Evolutionary conservation across 441 rosid genomes (phyloP), one percentile per base, ranked within the genome.

Genomic region (Adansonia rubrostipa): DNA sequence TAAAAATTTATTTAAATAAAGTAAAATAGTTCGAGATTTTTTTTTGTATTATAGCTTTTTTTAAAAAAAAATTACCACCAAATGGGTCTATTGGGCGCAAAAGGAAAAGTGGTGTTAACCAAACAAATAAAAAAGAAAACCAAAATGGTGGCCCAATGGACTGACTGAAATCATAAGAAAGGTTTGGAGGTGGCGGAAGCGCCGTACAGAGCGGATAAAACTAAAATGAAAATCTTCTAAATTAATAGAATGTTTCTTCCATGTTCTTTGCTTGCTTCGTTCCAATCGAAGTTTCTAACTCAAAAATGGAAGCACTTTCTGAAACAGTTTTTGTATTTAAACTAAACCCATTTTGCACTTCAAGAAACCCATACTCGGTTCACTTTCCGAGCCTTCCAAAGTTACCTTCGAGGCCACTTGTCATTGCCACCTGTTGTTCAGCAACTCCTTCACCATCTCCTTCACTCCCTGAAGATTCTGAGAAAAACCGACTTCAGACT

Each of bases 351-450:
- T 44, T 15, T 6, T 20, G 14, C 77, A 45, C 47, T 33, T 47
- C 77, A 0, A 48, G 14, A 28, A 73, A 17, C 76, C 65, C 76
- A 56, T 22, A 36, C 5, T 4, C 60, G 9, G 22, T 65, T 65
- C 78, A 64, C 72, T 40, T 50, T 36, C 72, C 40, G 0, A 64
- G 17, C 6, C 48, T 75, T 36, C 44, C 48, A 15, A 75, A 75
- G 24, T 47, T 51, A 44, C 40, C 60, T 40, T 22, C 71, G 6
- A 76, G 65, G 60, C 51, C 71, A 36, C 22, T 48, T 7, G 33
- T 50, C 14, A 20, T 76, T 65, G n/a, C 63, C 28, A 75, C 78
- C 19, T 17, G 40, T 24, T 76, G 78, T 36, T 72, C 78, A 36
- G 20, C 56, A 56, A 73, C 76, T 22, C 78, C 71, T 75, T 28